Conservation (phyloP, 2,329 filamentous ascomycete species). For the Ophiostoma tasmaniense region DNA sequence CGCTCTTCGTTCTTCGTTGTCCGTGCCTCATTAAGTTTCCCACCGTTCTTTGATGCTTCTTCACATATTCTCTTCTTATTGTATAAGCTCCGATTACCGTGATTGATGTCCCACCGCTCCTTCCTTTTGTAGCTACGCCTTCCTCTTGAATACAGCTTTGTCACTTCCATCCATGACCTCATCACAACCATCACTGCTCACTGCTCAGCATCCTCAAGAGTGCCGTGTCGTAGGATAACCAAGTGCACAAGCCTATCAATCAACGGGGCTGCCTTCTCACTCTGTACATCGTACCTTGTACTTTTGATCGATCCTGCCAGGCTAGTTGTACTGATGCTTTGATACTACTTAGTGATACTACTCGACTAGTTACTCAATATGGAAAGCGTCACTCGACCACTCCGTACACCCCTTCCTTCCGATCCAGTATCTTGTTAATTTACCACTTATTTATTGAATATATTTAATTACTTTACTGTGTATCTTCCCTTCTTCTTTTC, state of each 20-base stretch:
- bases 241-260: not conserved
- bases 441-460: not conserved
- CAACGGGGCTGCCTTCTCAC: not conserved
- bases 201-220: not conserved
- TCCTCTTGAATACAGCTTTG: not conserved
- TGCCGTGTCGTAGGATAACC: not conserved
- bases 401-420: slow-evolving; percentile 1
- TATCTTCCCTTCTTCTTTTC: not conserved
- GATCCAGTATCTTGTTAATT: not conserved
- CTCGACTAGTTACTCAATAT: not conserved
- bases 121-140: not conserved
- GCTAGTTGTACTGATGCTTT: not conserved
- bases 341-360: not conserved
- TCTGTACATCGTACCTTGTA: not conserved
- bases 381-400: slow-evolving; percentile 1
- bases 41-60: not conserved
- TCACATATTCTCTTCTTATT: not conserved
- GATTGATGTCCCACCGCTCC: not conserved
- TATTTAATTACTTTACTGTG: not conserved
- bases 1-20: not conserved
- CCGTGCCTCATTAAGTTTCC: not conserved
- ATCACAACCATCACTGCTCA: not conserved
- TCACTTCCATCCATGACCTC: not conserved
- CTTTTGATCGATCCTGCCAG: not conserved
- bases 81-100: not conserved